Evolutionary conservation across 1,284 basidiomycete genomes (phyloP).

Genomic region (Fomitopsis pinicola): DNA sequence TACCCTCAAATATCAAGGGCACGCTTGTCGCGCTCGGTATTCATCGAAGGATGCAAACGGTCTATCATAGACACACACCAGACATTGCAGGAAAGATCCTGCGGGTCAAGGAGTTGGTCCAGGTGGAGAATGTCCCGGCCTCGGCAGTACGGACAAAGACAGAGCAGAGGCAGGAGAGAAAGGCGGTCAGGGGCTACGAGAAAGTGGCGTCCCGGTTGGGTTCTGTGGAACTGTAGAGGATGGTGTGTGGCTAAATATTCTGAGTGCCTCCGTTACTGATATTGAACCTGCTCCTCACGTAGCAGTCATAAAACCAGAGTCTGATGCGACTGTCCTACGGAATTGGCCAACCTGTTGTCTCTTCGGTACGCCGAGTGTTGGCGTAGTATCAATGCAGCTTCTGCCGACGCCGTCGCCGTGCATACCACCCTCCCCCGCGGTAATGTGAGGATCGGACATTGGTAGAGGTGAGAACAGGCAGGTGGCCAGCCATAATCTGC

Average conservation of each 20-base stretch:
- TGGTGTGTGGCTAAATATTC: neutral
- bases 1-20: constrained; percentile 66
- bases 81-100: constrained; percentile 82
- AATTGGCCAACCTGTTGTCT: too few relatives aligned
- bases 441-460: too few relatives aligned
- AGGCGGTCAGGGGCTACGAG: constrained; percentile 60
- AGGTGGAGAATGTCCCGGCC: constrained; percentile 75
- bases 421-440: too few relatives aligned
- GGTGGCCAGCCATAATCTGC: too few relatives aligned
- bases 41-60: constrained; percentile 76
- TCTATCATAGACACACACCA: constrained; percentile 70
- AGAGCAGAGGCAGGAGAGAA: constrained; percentile 61
- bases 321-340: too few relatives aligned
- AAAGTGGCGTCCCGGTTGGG: constrained; percentile 35
- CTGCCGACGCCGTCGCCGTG: too few relatives aligned
- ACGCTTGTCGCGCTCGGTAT: constrained; percentile 77
- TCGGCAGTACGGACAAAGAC: constrained; percentile 60
- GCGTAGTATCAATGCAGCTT: too few relatives aligned
- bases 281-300: neutral
- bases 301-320: neutral
- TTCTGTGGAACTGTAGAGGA: neutral
- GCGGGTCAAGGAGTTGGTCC: constrained; percentile 81
- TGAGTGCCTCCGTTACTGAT: too few relatives aligned
- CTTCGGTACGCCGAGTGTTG: too few relatives aligned
- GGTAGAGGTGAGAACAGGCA: too few relatives aligned